Evolutionary conservation across 768 basidiomycete species (phyloP).

Genomic region (Tylopilus felleus): DNA sequence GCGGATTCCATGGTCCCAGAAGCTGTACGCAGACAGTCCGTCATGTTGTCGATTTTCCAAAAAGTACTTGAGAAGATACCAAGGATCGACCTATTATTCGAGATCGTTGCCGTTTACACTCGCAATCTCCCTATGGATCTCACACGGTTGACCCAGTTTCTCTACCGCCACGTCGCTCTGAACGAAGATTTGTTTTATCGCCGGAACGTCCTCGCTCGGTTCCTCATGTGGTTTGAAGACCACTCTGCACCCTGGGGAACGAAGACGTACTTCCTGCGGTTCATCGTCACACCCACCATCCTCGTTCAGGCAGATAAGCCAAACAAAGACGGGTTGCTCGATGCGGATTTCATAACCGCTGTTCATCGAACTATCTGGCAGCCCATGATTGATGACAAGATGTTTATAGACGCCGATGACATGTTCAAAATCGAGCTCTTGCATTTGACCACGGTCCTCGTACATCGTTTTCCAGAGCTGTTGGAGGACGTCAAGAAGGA

Average conservation of each 20-base stretch:
- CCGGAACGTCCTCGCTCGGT: constrained; percentile 80
- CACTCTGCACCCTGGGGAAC: constrained; percentile 60
- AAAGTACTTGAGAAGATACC: constrained; percentile 64
- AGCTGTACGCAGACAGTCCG: constrained; percentile 53
- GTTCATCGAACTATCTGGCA: constrained; percentile 80
- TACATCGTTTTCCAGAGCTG: constrained; percentile 79
- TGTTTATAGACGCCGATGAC: constrained; percentile 67
- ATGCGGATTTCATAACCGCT: constrained; percentile 63
- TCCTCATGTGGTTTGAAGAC: constrained; percentile 81
- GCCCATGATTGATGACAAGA: constrained; percentile 56
- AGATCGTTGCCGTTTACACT: constrained; percentile 77
- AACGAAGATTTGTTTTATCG: constrained; percentile 66
- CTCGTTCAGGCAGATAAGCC: constrained; percentile 67
- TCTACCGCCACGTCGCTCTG: constrained; percentile 81
- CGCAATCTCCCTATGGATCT: constrained; percentile 80
- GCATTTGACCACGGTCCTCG: constrained; percentile 83
- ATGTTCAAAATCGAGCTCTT: constrained; percentile 88
- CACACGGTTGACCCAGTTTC: constrained; percentile 73
- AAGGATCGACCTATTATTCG: constrained; percentile 86
- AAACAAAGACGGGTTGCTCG: constrained; percentile 59
- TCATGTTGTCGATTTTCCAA: constrained; percentile 77
- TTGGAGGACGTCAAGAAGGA: constrained; percentile 83
- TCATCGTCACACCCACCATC: constrained; percentile 84
- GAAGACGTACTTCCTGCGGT: constrained; percentile 76
- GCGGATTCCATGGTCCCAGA: constrained; percentile 45